Base-by-base conservation (phyloP, 176 grass and related monocot genomes). In the Avena sativa region DNA sequence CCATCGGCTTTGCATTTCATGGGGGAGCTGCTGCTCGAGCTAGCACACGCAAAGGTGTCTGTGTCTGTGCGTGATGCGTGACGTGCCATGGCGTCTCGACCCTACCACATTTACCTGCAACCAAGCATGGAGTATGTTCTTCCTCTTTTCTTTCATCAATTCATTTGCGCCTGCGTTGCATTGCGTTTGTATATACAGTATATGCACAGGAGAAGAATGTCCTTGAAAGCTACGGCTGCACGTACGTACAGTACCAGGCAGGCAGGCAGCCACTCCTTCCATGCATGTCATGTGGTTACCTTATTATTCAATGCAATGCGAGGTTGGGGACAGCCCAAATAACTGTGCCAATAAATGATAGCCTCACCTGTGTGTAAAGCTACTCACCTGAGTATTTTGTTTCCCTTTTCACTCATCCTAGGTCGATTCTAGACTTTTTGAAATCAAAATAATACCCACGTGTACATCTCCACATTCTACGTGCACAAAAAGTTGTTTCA, bases 241-340 rank as follows among this genome's bases (percentile, higher is more conserved):
- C 6, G 40, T 43, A 43, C 32, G 32, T 32, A 32, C 32, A 3
- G 3, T 34, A 34, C 32, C 32, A 34, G 32, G 32, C 32, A 34
- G 8, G 3, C 19, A 47, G 57, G 78, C 78, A 46, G 36, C 58
- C 78, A 10, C 43, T n/a, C 38, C 20, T 15, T 64, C 23, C 61
- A 17, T 56, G 11, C 49, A 36, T 62, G 32, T 64, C 64, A 69
- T 16, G 76, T 80, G 85, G 43, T 48, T 64, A 61, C 30, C 73
- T 52, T 60, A 11, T 34, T 34, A 48, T 60, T 86, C 84, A 71
- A 34, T 71, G 84, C 64, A 71, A 34, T 71, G 84, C 64, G 1
- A 16, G 48, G 15, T 48, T 28, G 76, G 64, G 4, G 1, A 6
- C 16, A 30, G 61, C 9, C 8, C 5, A 20, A 32, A 74, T 74